phyloP scores from a whole-genome alignment of 1,284 basidiomycete genomes.

The Veloporphyrellus conicus region DNA sequence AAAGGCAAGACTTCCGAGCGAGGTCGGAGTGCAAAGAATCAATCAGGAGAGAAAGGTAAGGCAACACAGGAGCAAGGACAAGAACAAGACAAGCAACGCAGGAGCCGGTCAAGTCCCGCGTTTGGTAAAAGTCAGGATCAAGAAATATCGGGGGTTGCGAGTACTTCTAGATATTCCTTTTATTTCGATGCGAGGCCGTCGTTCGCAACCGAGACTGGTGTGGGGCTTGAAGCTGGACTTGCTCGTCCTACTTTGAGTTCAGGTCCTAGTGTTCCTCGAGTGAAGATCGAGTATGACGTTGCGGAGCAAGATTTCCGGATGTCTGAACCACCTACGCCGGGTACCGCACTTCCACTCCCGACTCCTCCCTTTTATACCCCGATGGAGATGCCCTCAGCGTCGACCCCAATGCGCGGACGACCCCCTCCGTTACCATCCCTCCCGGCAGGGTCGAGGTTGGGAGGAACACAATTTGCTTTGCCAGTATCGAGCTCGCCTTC shows the following conservation, averaged over 20 bases:
- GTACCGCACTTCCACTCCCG: slow-evolving; percentile 21
- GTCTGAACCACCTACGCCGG: slow-evolving; percentile 24
- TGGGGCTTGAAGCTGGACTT: background rate
- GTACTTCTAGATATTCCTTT: slow-evolving; percentile 5
- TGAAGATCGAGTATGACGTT: slow-evolving; percentile 28
- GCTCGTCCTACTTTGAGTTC: background rate
- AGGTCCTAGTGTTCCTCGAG: slow-evolving; percentile 14
- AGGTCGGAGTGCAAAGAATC: slow-evolving; percentile 13
- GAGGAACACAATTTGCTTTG: slow-evolving; percentile 8
- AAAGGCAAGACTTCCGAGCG: slow-evolving; percentile 18
- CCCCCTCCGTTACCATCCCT: slow-evolving; percentile 5
- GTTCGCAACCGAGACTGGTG: background rate
- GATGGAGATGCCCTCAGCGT: slow-evolving; percentile 24
- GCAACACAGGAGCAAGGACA: slow-evolving; percentile 4
- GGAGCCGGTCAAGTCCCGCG: slow-evolving; percentile 25
- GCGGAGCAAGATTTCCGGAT: slow-evolving; percentile 22
- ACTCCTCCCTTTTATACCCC: slow-evolving; percentile 31
- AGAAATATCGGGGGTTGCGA: background rate
- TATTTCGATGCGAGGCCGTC: slow-evolving; percentile 9
- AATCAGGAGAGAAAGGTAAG: slow-evolving; percentile 6
- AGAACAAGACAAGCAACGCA: slow-evolving; percentile 13
- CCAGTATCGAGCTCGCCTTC: slow-evolving; percentile 2
- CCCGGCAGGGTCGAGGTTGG: slow-evolving; percentile 6
- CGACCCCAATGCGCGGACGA: slow-evolving; percentile 13
- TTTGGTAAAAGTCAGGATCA: slow-evolving; percentile 3